Conservation (phyloP, 2,329 filamentous ascomycete genomes). For the Fusarium continuum region DNA sequence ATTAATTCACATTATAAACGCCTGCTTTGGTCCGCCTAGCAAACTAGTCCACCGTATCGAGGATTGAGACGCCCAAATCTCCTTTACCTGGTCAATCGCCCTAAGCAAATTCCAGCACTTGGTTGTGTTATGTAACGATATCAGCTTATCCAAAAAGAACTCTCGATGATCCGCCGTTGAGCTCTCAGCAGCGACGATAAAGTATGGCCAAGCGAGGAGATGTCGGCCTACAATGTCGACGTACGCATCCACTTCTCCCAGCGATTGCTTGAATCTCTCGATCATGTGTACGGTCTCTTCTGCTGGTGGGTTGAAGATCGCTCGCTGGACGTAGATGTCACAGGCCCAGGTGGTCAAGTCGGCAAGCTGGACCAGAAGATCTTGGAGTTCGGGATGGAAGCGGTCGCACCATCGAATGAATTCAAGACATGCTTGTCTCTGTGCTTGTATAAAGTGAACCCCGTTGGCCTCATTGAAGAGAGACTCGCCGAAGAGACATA, state of each 20-base stretch:
- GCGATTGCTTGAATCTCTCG: slow-evolving; percentile 28
- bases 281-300: slow-evolving; percentile 23
- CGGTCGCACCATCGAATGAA: slow-evolving; percentile 37
- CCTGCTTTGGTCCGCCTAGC: slow-evolving; percentile 35
- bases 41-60: slow-evolving; percentile 37
- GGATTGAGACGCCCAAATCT: slow-evolving; percentile 39
- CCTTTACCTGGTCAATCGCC: slow-evolving; percentile 36
- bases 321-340: slow-evolving; percentile 36
- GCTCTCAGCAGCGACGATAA: slow-evolving; percentile 37
- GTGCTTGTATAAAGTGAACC: slow-evolving; percentile 33
- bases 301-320: slow-evolving; percentile 25
- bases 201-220: slow-evolving; percentile 35
- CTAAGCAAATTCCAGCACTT: slow-evolving; percentile 36
- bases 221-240: slow-evolving; percentile 34
- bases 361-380: slow-evolving; percentile 25
- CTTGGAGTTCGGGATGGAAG: slow-evolving; percentile 33
- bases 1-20: slow-evolving; percentile 34
- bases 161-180: slow-evolving; percentile 29
- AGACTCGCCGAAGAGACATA: slow-evolving; percentile 36
- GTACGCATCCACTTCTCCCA: slow-evolving; percentile 29
- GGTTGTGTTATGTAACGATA: slow-evolving; percentile 24
- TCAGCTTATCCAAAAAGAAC: slow-evolving; percentile 34
- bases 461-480: slow-evolving; percentile 36
- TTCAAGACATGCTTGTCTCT: slow-evolving; percentile 30
- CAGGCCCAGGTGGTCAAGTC: slow-evolving; percentile 32